Conservation (phyloP, 192 early-diverging fungal species). For the Umbelopsis isabellina region DNA sequence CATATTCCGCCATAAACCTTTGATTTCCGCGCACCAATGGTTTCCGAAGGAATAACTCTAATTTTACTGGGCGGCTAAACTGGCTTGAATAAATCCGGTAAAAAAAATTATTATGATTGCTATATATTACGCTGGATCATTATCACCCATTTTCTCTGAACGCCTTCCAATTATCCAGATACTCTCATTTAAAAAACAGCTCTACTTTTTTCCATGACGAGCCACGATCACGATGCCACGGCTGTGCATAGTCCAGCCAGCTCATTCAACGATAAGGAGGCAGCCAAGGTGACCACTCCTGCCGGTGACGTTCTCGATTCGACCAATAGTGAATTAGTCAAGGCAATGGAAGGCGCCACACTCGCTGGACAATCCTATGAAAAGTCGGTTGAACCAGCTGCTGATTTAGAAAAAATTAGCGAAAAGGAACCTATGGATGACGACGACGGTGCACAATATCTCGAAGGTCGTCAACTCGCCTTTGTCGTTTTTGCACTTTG, state of each 20-base stretch:
- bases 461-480: conserved; percentile 1
- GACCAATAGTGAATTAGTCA: background rate
- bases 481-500: conserved; percentile 34
- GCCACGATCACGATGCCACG: background rate
- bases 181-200: no score
- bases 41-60: no score
- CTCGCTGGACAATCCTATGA: background rate
- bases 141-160: no score
- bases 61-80: no score
- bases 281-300: background rate
- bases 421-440: background rate
- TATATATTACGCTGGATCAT: no score
- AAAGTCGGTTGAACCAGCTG: background rate
- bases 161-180: no score
- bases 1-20: no score
- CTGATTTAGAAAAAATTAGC: background rate
- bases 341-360: background rate
- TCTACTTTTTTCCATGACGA: no score
- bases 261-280: background rate
- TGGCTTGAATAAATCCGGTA: no score
- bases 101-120: no score
- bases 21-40: no score
- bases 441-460: background rate
- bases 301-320: conserved; percentile 2
- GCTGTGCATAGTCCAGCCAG: conserved; percentile 14